Percentiles rank a stretch among this genome's conserved stretches.
Conservation (phyloP, 352 stramenopile species). For the Lagenidium sp. region DNA sequence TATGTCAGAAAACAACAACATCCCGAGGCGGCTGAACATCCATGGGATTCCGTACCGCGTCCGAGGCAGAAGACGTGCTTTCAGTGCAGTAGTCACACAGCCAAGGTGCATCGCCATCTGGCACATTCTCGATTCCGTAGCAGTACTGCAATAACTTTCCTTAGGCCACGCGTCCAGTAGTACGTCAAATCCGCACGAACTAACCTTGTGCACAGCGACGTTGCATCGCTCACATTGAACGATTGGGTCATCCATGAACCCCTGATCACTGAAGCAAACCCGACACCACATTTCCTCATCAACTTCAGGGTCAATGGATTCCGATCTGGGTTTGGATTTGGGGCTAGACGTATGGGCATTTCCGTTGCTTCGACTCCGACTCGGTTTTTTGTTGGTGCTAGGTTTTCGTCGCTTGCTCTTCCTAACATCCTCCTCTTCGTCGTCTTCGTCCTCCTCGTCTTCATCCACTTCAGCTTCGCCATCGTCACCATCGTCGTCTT, state of each 20-base stretch:
- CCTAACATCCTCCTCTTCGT: slow-evolving; percentile 13
- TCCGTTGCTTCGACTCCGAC: slow-evolving; percentile 20
- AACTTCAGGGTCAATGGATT: slow-evolving; percentile 40
- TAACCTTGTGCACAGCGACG: slow-evolving; percentile 79
- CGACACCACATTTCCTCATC: slow-evolving; percentile 86
- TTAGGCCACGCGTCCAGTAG: too few species aligned
- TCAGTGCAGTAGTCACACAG: slow-evolving; percentile 78
- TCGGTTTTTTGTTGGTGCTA: slow-evolving; percentile 21
- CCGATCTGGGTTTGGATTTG: slow-evolving; percentile 17
- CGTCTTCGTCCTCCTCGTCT: slow-evolving; percentile 25
- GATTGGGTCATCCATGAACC: slow-evolving; percentile 81
- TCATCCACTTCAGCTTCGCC: slow-evolving; percentile 22
- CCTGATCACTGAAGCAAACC: slow-evolving; percentile 84
- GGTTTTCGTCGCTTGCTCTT: slow-evolving; percentile 33
- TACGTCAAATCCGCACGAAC: too few species aligned
- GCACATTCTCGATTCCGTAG: slow-evolving; percentile 76
- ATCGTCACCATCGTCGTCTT: slow-evolving; percentile 15
- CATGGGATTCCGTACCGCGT: slow-evolving; percentile 54
- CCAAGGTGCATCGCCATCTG: slow-evolving; percentile 75
- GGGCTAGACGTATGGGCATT: slow-evolving; percentile 11
- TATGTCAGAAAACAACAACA: slow-evolving; percentile 3
- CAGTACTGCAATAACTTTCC: slow-evolving; percentile 81
- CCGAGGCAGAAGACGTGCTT: slow-evolving; percentile 19
- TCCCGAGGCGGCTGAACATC: too few species aligned
- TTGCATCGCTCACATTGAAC: slow-evolving; percentile 83